Conservation (phyloP, 768 basidiomycete species). For the Calocybe cyanea region DNA sequence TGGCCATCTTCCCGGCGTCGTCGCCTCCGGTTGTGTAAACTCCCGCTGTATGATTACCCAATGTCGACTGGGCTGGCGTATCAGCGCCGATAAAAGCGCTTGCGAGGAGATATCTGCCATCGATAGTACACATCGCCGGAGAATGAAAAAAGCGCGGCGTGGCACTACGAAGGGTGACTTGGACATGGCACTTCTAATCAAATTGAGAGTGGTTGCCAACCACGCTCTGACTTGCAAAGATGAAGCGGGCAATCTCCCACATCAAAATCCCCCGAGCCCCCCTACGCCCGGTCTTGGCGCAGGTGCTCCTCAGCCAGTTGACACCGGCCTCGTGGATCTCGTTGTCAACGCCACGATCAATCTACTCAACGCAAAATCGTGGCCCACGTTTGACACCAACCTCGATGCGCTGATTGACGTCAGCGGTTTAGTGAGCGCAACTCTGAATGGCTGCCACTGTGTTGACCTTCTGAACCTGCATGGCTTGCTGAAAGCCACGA, state of each 20-base stretch:
- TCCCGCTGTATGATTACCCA: conserved; percentile 24
- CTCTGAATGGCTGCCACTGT: conserved; percentile 12
- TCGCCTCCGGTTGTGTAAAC: conserved; percentile 20
- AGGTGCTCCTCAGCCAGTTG: neutral
- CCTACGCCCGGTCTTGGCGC: neutral
- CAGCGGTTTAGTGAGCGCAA: conserved; percentile 1
- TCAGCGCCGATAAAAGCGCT: conserved; percentile 13
- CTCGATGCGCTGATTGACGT: conserved; percentile 6
- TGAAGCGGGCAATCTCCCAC: conserved; percentile 2
- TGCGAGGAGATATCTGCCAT: conserved; percentile 17
- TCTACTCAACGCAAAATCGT: conserved; percentile 10
- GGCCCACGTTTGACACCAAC: conserved; percentile 6
- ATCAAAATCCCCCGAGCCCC: neutral
- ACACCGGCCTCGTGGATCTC: conserved; percentile 10
- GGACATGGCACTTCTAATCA: conserved; percentile 4
- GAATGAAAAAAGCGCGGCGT: conserved; percentile 18
- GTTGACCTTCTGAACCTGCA: conserved; percentile 7
- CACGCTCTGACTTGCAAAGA: conserved; percentile 9
- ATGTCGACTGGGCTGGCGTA: conserved; percentile 26
- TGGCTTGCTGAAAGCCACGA: conserved; percentile 7
- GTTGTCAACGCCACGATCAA: conserved; percentile 13
- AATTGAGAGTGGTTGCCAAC: conserved; percentile 6
- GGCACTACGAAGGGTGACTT: conserved; percentile 1
- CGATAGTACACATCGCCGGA: conserved; percentile 9
- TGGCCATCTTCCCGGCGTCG: conserved; percentile 22